phyloP scores from a whole-genome alignment of 768 basidiomycete genomes.

The Sarcodon aspratus region DNA sequence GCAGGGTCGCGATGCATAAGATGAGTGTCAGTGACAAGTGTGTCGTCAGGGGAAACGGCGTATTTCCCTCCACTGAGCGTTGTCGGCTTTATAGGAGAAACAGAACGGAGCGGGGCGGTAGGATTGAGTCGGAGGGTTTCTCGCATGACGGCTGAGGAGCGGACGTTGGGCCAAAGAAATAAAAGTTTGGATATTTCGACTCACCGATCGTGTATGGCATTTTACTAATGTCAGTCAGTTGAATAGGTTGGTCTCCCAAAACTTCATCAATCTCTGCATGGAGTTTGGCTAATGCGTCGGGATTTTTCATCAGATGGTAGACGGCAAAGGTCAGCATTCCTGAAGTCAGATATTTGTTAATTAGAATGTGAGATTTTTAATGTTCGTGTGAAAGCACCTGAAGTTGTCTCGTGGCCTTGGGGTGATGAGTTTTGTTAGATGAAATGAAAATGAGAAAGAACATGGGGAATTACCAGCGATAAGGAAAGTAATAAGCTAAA shows the following conservation, averaged over 20 bases:
- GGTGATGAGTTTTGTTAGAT: no score
- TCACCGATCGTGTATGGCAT: constrained; percentile 27
- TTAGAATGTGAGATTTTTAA: background rate
- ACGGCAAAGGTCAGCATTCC: constrained; percentile 29
- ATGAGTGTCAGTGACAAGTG: constrained; percentile 17
- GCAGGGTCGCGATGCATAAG: constrained; percentile 26
- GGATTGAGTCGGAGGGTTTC: constrained; percentile 26
- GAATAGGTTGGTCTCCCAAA: constrained; percentile 26
- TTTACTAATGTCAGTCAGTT: constrained; percentile 28
- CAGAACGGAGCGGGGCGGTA: constrained; percentile 23
- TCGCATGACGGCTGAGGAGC: constrained; percentile 17
- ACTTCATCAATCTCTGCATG: constrained; percentile 36
- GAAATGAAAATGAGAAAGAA: no score
- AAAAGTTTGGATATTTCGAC: constrained; percentile 24
- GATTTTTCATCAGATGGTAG: constrained; percentile 33
- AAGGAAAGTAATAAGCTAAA: constrained; percentile 35
- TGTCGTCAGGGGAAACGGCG: constrained; percentile 19
- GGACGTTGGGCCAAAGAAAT: constrained; percentile 27
- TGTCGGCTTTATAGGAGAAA: constrained; percentile 22
- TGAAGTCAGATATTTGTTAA: background rate
- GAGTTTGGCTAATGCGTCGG: constrained; percentile 30
- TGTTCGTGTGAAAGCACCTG: constrained; percentile 12
- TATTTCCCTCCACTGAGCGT: constrained; percentile 29
- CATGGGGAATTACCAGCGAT: constrained; percentile 23
- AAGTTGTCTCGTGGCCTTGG: constrained; percentile 21